Percentiles rank a stretch among this genome's conserved stretches.
These are phyloP conservation scores for Drosera capensis DNA, from an alignment of 148 eudicot genomes.

Conservation along the genomic window DNA sequence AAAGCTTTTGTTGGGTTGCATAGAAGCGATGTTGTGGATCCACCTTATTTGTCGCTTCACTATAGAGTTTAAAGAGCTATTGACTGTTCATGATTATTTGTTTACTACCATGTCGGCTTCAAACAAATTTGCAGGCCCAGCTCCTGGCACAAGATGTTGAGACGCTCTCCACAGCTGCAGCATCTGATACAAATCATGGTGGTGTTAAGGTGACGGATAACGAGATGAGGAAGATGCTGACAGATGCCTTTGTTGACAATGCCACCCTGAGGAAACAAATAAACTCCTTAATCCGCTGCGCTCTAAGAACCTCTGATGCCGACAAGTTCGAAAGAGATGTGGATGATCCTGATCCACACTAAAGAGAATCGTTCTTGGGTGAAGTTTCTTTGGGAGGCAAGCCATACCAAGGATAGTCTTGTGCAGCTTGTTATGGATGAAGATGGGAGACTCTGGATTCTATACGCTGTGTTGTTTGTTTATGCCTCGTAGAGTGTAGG, in stretches of 20 bases:
- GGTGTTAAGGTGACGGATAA: constrained; percentile 21
- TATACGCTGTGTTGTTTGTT: too few species aligned
- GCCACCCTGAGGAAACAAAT: constrained; percentile 66
- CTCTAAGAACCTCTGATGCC: constrained; percentile 21
- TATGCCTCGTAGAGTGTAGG: too few species aligned
- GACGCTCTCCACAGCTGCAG: constrained; percentile 15
- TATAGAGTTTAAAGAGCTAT: too few species aligned
- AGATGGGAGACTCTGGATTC: not conserved
- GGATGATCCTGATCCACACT: constrained; percentile 17
- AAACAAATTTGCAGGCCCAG: constrained; percentile 41
- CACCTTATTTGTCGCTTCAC: too few species aligned
- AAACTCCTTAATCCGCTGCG: constrained; percentile 44
- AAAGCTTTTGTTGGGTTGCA: too few species aligned
- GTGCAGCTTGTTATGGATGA: not conserved
- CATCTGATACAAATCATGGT: constrained; percentile 10
- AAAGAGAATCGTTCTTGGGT: constrained; percentile 23
- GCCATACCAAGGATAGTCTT: not conserved
- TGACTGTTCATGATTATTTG: too few species aligned
- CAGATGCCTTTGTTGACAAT: constrained; percentile 49
- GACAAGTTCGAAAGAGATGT: constrained; percentile 27
- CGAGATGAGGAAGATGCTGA: constrained; percentile 53
- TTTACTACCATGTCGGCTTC: too few species aligned
- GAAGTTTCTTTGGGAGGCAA: constrained; percentile 25
- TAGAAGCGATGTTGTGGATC: too few species aligned
- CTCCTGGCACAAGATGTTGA: constrained; percentile 56